These are phyloP conservation scores for Colletotrichum incanum DNA, from an alignment of 2,329 filamentous ascomycete genomes.

Conservation along the genomic window DNA sequence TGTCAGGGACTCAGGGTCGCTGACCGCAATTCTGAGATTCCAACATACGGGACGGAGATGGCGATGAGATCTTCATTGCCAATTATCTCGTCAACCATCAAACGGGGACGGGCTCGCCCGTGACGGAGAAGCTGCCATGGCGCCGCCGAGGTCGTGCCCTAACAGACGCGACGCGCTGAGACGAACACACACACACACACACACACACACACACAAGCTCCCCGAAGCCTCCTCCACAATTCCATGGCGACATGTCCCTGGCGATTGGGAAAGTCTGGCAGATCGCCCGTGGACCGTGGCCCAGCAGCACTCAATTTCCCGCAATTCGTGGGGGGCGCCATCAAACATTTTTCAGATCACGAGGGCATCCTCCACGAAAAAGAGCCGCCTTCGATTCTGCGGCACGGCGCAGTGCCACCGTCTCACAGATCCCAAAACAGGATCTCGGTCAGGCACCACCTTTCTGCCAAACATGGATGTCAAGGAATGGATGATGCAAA, in stretches of 20 bases:
- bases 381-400: slow-evolving; percentile 36
- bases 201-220: background rate
- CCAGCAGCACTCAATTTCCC: slow-evolving; percentile 16
- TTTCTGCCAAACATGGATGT: slow-evolving; percentile 24
- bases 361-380: slow-evolving; percentile 40
- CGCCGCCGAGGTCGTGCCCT: slow-evolving; percentile 16
- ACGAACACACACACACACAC: slow-evolving; percentile 1
- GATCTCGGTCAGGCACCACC: slow-evolving; percentile 24
- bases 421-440: slow-evolving; percentile 17
- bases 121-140: background rate
- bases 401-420: slow-evolving; percentile 23
- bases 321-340: slow-evolving; percentile 22
- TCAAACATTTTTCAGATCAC: slow-evolving; percentile 34
- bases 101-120: slow-evolving; percentile 8
- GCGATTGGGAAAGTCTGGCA: slow-evolving; percentile 13
- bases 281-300: slow-evolving; percentile 3
- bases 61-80: slow-evolving; percentile 35
- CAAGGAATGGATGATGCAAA: slow-evolving; percentile 5
- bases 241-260: slow-evolving; percentile 9
- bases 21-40: slow-evolving; percentile 21
- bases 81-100: slow-evolving; percentile 23
- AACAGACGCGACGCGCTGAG: slow-evolving; percentile 35
- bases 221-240: slow-evolving; percentile 20
- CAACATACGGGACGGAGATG: slow-evolving; percentile 21
- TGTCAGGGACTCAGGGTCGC: slow-evolving; percentile 10